Evolutionary conservation across 176 grass and related monocot genomes (phyloP), one percentile per base, ranked within the genome.

Genomic region (Oryza australiensis): DNA sequence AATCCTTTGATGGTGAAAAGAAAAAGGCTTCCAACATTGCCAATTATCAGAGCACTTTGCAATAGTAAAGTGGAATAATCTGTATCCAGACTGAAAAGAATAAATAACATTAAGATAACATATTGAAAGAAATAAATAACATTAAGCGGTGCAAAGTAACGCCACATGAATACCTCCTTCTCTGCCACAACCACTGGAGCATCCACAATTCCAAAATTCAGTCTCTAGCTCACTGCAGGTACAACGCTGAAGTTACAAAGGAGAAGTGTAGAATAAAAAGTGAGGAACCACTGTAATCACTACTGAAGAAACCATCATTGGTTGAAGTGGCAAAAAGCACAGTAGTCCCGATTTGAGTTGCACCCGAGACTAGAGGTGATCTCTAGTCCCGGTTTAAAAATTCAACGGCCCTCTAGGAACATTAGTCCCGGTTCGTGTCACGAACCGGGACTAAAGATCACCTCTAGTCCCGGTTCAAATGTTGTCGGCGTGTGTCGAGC

Each of bases 101-200:
- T 11, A 1, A 32, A 62, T 80, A 3, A 72, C 55, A 60, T 24
- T 37, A 37, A 37, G 55, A n/a, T n/a, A n/a, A n/a, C n/a, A n/a
- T n/a, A n/a, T n/a, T n/a, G n/a, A 3, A 9, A 30, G 23, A 23
- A 23, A 57, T 11, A 1, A 32, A 62, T 80, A 3, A 72, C 55
- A 60, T 24, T 37, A 37, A 37, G 55, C 55, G 22, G 57, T 30
- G 45, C 23, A 71, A 84, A 43, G 10, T 79, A 81, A 63, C 32
- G 26, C 4, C 53, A 72, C 11, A 34, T 1, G 30, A 69, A 83
- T 60, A 60, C 55, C 55, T 60, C 81, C 68, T 79, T 49, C 62
- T 72, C 57, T 46, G 35, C 82, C 12, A 35, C 34, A 57, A 74
- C 75, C 46, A 40, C 34, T 38, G 81, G 75, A 84, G 81, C 68